Percentiles rank a stretch among this genome's conserved stretches.
These are phyloP conservation scores for Cordyceps cicadae DNA, from an alignment of 2,329 filamentous ascomycete species.

Conservation along the genomic window DNA sequence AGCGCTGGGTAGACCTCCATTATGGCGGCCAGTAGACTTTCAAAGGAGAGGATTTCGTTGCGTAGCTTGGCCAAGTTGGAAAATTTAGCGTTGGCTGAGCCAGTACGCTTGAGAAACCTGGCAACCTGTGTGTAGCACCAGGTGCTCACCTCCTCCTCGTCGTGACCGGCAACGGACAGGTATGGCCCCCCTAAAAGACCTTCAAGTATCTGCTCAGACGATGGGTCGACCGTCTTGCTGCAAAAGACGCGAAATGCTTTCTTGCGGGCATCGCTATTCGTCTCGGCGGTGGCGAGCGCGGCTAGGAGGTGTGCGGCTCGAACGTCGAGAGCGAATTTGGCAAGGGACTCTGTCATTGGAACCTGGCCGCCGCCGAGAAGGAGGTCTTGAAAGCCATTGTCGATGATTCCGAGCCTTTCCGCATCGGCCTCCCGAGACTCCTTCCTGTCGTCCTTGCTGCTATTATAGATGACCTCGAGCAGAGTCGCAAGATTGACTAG, in stretches of 20 bases:
- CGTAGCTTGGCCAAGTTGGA: neutral
- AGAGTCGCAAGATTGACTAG: neutral
- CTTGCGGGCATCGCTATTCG: neutral
- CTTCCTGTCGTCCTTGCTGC: neutral
- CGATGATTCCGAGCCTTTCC: neutral
- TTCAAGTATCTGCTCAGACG: neutral
- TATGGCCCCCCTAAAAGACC: neutral
- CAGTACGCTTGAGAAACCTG: neutral
- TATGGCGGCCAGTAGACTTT: neutral
- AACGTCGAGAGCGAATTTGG: neutral
- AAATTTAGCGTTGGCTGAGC: neutral
- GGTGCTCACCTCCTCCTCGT: neutral
- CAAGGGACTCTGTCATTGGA: neutral
- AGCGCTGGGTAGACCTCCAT: neutral
- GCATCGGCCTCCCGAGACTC: neutral
- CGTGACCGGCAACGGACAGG: neutral
- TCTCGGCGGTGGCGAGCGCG: neutral
- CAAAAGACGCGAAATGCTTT: neutral
- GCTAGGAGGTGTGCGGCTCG: neutral
- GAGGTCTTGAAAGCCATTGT: neutral
- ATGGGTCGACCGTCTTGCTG: neutral
- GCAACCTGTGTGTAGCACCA: neutral
- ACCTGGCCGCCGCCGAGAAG: neutral
- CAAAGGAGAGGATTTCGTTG: neutral
- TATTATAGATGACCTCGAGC: neutral